Evolutionary conservation across 1,284 basidiomycete genomes (phyloP).

Genomic region (Ganoderma lingzhi): DNA sequence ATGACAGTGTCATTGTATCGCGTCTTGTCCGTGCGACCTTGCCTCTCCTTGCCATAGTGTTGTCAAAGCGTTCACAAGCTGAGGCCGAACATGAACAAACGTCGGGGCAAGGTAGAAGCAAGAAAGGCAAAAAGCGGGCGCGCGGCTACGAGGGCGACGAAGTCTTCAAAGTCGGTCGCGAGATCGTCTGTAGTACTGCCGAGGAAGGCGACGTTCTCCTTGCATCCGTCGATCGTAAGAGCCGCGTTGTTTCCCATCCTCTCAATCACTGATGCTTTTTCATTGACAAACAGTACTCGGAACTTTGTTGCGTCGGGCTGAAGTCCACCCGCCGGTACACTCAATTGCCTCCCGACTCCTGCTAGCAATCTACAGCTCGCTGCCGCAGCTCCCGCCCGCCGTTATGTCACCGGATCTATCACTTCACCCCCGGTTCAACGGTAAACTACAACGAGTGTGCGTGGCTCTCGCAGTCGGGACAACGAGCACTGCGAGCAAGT

Average conservation of each 20-base stretch:
- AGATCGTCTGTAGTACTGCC: conserved; percentile 55
- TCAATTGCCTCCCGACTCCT: conserved; percentile 68
- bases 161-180: conserved; percentile 65
- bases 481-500: conserved; percentile 64
- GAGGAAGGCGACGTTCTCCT: conserved; percentile 65
- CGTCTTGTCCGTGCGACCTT: conserved; percentile 66
- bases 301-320: conserved; percentile 55
- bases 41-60: conserved; percentile 56
- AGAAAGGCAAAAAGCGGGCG: conserved; percentile 78
- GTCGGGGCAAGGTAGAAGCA: conserved; percentile 45
- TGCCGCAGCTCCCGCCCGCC: conserved; percentile 64
- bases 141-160: conserved; percentile 84
- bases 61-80: conserved; percentile 50
- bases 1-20: conserved; percentile 57
- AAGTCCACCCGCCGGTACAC: conserved; percentile 59
- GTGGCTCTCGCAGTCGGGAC: conserved; percentile 61
- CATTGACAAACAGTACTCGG: conserved; percentile 32
- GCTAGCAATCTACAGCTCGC: conserved; percentile 60
- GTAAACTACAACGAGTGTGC: conserved; percentile 55
- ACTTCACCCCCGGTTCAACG: conserved; percentile 54
- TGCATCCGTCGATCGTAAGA: conserved; percentile 67
- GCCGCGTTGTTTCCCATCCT: conserved; percentile 22
- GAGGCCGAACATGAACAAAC: conserved; percentile 34
- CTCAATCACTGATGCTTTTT: conserved; percentile 5
- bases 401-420: conserved; percentile 61